These are phyloP conservation scores for Monilinia vaccinii-corymbosi DNA, from an alignment of 2,329 filamentous ascomycete species.

Conservation along the genomic window DNA sequence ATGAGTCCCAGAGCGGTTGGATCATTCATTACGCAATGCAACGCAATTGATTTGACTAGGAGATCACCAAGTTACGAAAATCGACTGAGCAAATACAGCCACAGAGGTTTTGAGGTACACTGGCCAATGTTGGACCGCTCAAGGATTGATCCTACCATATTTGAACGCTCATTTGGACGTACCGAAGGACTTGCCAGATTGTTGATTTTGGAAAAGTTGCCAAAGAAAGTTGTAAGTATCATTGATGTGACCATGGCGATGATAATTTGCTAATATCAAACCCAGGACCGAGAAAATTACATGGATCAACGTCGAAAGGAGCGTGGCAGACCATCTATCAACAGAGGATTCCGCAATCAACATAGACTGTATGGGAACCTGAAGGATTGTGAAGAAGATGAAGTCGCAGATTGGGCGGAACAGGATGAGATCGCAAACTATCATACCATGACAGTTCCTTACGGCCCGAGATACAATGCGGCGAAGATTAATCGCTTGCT, in stretches of 20 bases:
- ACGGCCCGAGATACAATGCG: conserved; percentile 51
- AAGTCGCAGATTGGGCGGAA: conserved; percentile 70
- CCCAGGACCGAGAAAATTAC: conserved; percentile 56
- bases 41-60: conserved; percentile 69
- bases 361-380: conserved; percentile 55
- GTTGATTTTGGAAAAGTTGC: conserved; percentile 70
- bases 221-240: conserved; percentile 41
- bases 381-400: conserved; percentile 69
- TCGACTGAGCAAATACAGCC: conserved; percentile 75
- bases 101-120: conserved; percentile 75
- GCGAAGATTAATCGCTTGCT: conserved; percentile 73
- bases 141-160: conserved; percentile 78
- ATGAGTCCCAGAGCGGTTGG: conserved; percentile 67
- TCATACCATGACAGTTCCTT: conserved; percentile 66
- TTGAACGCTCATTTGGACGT: conserved; percentile 68
- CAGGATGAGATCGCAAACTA: conserved; percentile 72
- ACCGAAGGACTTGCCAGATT: conserved; percentile 71
- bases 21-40: conserved; percentile 74
- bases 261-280: neutral
- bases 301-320: conserved; percentile 61
- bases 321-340: conserved; percentile 54
- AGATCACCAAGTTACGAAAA: conserved; percentile 84
- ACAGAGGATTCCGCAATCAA: conserved; percentile 34
- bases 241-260: neutral
- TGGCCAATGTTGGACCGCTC: conserved; percentile 67